These are phyloP conservation scores for Nidularia sp. DNA, from an alignment of 768 basidiomycete genomes.

Conservation along the genomic window DNA sequence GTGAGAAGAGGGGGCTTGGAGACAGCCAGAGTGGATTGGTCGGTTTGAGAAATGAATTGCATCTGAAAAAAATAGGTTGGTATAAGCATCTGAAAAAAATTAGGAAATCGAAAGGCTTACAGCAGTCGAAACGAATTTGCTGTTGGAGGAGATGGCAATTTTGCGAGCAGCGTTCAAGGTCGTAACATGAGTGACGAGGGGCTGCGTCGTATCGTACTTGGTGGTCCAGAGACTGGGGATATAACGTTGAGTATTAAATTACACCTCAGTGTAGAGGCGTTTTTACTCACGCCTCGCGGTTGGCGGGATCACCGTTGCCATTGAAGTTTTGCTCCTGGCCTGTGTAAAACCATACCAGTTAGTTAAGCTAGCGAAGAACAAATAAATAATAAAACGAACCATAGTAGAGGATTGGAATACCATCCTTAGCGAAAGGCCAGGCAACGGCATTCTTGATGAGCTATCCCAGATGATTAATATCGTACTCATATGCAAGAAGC, in stretches of 20 bases:
- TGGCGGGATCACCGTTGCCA: constrained; percentile 55
- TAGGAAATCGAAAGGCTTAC: constrained; percentile 20
- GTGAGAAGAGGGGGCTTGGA: constrained; percentile 55
- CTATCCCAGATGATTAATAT: too few relatives aligned
- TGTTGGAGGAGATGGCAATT: constrained; percentile 37
- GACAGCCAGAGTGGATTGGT: constrained; percentile 37
- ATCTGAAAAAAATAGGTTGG: constrained; percentile 23
- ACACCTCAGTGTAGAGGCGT: too few relatives aligned
- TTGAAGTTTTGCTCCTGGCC: constrained; percentile 61
- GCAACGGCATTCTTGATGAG: constrained; percentile 52
- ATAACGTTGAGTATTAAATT: too few relatives aligned
- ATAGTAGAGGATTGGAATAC: constrained; percentile 69
- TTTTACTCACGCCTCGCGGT: constrained; percentile 51
- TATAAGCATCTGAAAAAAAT: neutral
- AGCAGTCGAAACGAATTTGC: constrained; percentile 40
- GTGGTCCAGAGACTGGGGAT: constrained; percentile 55
- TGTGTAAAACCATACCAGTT: constrained; percentile 1
- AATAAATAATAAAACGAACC: constrained; percentile 21
- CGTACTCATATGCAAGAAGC: too few relatives aligned
- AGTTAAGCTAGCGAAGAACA: neutral
- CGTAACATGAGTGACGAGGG: constrained; percentile 41
- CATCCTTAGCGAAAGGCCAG: constrained; percentile 63
- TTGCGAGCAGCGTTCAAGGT: constrained; percentile 52
- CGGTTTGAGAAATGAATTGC: constrained; percentile 35
- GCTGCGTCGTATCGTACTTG: constrained; percentile 44